These are phyloP conservation scores for Penicillium sclerotigenum DNA, from an alignment of 2,329 filamentous ascomycete species.

Conservation along the genomic window DNA sequence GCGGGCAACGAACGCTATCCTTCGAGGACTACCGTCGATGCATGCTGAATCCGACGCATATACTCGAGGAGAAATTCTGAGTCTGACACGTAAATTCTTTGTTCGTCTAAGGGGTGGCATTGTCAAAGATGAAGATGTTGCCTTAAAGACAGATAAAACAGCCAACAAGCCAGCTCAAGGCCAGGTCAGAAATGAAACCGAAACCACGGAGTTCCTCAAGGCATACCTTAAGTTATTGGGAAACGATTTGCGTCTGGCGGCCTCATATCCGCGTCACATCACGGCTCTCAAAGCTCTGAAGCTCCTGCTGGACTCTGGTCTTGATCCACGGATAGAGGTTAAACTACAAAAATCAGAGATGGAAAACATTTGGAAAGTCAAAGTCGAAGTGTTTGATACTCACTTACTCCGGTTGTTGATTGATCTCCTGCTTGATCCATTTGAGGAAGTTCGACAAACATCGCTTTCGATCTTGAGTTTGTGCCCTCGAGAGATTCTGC, in stretches of 20 bases:
- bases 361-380: conserved; percentile 51
- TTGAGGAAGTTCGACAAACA: conserved; percentile 76
- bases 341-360: conserved; percentile 49
- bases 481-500: conserved; percentile 33
- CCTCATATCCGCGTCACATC: conserved; percentile 87
- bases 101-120: conserved; percentile 69
- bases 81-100: conserved; percentile 71
- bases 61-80: conserved; percentile 75
- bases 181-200: conserved; percentile 52
- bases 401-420: conserved; percentile 57
- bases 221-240: conserved; percentile 74
- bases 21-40: conserved; percentile 64
- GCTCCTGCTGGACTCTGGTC: conserved; percentile 65
- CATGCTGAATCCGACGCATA: conserved; percentile 84
- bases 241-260: conserved; percentile 70
- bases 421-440: conserved; percentile 82
- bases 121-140: conserved; percentile 29
- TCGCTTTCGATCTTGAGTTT: conserved; percentile 47
- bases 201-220: conserved; percentile 55
- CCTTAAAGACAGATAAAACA: conserved; percentile 22
- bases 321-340: conserved; percentile 51
- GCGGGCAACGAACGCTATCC: conserved; percentile 61
- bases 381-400: conserved; percentile 43
- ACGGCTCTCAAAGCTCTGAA: conserved; percentile 70
- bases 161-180: conserved; percentile 15